Percentiles rank a stretch among this genome's conserved stretches.
Evolutionary conservation across 2,329 filamentous ascomycete genomes (phyloP).

Genomic region (Talaromyces sp.): DNA sequence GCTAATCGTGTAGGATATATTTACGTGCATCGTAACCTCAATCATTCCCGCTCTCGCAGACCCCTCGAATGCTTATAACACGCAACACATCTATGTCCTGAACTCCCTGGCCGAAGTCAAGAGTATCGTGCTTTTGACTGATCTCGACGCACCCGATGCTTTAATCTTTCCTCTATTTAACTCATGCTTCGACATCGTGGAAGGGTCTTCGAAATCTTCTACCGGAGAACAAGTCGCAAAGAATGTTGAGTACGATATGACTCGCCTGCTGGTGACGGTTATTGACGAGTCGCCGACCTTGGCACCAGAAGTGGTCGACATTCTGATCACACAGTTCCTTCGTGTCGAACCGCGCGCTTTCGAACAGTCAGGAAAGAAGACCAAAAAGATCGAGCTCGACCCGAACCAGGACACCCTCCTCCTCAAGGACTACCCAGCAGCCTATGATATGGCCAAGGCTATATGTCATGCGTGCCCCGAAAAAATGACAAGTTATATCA

Average conservation of each 20-base stretch:
- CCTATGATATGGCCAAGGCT: conserved; percentile 94
- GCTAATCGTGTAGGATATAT: conserved; percentile 69
- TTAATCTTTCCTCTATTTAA: conserved; percentile 80
- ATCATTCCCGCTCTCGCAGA: conserved; percentile 83
- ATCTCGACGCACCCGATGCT: conserved; percentile 76
- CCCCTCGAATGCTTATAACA: conserved; percentile 84
- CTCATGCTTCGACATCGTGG: conserved; percentile 87
- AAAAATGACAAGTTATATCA: conserved; percentile 91
- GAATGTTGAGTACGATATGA: conserved; percentile 92
- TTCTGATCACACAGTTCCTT: conserved; percentile 93
- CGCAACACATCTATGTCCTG: conserved; percentile 87
- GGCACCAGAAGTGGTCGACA: conserved; percentile 78
- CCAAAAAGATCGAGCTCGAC: conserved; percentile 57
- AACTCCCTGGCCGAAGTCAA: conserved; percentile 87
- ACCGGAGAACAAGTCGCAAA: conserved; percentile 82
- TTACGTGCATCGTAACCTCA: conserved; percentile 78
- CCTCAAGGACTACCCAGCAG: conserved; percentile 83
- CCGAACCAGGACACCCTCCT: conserved; percentile 77
- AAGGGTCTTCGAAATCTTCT: conserved; percentile 68
- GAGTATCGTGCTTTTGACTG: conserved; percentile 86
- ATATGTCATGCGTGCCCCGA: conserved; percentile 86
- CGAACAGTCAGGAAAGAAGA: conserved; percentile 54
- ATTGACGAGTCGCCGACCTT: conserved; percentile 81
- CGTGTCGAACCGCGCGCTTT: conserved; percentile 69
- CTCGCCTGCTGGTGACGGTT: conserved; percentile 74